phyloP scores from a whole-genome alignment of 2,329 filamentous ascomycete species.

The Xylariaceae sp. region DNA sequence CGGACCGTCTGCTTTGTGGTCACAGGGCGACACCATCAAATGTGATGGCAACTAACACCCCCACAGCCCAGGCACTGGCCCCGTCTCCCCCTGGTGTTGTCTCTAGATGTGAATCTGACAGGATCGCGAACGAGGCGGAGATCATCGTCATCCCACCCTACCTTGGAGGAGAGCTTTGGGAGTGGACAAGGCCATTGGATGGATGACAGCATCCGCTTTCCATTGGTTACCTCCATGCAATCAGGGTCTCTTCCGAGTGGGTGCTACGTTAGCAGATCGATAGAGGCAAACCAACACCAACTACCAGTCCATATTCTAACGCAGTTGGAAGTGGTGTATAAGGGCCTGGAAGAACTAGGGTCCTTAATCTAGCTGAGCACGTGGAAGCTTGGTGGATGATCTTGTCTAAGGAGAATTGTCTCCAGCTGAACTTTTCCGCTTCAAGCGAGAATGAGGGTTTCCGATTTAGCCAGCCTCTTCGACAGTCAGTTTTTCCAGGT shows the following conservation, averaged over 20 bases:
- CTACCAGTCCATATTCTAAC: slow-evolving; percentile 16
- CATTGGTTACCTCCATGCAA: slow-evolving; percentile 17
- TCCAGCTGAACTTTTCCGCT: slow-evolving; percentile 11
- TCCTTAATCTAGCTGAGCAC: slow-evolving; percentile 12
- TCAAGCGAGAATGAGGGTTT: too few species aligned
- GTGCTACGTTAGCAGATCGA: slow-evolving; percentile 20
- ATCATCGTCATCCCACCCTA: slow-evolving; percentile 29
- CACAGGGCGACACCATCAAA: slow-evolving; percentile 19
- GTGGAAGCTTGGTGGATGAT: slow-evolving; percentile 11
- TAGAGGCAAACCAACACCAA: slow-evolving; percentile 18
- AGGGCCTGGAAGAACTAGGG: slow-evolving; percentile 18
- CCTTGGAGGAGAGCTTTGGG: slow-evolving; percentile 17
- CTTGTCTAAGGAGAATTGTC: slow-evolving; percentile 9
- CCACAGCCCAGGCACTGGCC: slow-evolving; percentile 22
- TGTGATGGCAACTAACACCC: slow-evolving; percentile 23
- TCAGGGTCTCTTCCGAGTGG: slow-evolving; percentile 26
- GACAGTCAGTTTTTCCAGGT: too few species aligned
- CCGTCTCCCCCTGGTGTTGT: slow-evolving; percentile 13
- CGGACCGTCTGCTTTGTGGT: slow-evolving; percentile 18
- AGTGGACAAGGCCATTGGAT: slow-evolving; percentile 18
- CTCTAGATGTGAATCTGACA: slow-evolving; percentile 27
- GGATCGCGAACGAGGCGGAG: slow-evolving; percentile 24
- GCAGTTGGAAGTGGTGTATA: slow-evolving; percentile 22
- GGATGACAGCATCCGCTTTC: slow-evolving; percentile 4
- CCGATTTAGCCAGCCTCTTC: too few species aligned